A percentile compares a stretch with the other conserved stretches of the same genome.
phyloP scores from a whole-genome alignment of 768 basidiomycete species.

The Clitopilus passeckerianus region DNA sequence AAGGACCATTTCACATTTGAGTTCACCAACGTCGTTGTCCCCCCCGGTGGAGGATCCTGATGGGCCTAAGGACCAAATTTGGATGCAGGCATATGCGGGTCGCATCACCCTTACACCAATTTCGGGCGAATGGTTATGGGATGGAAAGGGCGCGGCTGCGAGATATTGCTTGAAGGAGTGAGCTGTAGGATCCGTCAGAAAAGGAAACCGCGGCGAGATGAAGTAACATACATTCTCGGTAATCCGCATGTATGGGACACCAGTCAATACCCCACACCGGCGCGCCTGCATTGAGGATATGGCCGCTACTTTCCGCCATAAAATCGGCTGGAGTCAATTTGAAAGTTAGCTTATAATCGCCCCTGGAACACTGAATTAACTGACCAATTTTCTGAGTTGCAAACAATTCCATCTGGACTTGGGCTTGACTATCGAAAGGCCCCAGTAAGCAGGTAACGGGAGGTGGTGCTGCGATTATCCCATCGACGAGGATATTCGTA shows the following conservation, averaged over 20 bases:
- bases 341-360: background rate
- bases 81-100: slow-evolving; percentile 65
- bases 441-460: slow-evolving; percentile 64
- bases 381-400: slow-evolving; percentile 55
- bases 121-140: slow-evolving; percentile 55
- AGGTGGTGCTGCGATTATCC: slow-evolving; percentile 25
- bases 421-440: slow-evolving; percentile 49
- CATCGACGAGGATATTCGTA: slow-evolving; percentile 25
- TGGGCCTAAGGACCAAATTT: slow-evolving; percentile 71
- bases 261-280: slow-evolving; percentile 92
- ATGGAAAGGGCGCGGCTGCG: slow-evolving; percentile 74
- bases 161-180: slow-evolving; percentile 70
- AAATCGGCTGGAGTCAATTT: slow-evolving; percentile 44
- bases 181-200: slow-evolving; percentile 24
- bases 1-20: slow-evolving; percentile 80
- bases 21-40: slow-evolving; percentile 32
- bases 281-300: slow-evolving; percentile 83
- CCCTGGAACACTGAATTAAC: slow-evolving; percentile 13
- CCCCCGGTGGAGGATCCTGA: background rate
- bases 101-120: slow-evolving; percentile 56
- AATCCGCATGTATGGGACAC: slow-evolving; percentile 74
- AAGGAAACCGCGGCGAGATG: background rate
- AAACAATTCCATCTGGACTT: slow-evolving; percentile 47
- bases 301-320: slow-evolving; percentile 51
- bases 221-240: slow-evolving; percentile 43